phyloP scores from a whole-genome alignment of 768 basidiomycete genomes.

The Pleurotus sapidus region DNA sequence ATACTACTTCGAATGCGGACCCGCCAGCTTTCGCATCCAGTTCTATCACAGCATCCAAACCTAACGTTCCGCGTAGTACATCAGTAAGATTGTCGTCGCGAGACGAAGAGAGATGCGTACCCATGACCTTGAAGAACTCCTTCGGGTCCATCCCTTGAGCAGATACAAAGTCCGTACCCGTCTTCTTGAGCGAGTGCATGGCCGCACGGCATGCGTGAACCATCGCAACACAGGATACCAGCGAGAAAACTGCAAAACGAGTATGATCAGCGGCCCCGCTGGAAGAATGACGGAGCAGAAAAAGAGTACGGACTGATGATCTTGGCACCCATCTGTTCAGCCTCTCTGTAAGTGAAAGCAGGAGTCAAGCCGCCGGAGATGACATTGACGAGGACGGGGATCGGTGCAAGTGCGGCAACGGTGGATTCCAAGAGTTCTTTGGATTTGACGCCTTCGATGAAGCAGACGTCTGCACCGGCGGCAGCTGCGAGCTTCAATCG shows the following conservation, averaged over 20 bases:
- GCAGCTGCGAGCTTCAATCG: slow-evolving; percentile 69
- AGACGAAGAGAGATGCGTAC: slow-evolving; percentile 27
- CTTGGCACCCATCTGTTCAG: slow-evolving; percentile 70
- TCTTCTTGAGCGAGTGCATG: slow-evolving; percentile 72
- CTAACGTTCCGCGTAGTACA: slow-evolving; percentile 19
- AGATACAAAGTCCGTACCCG: slow-evolving; percentile 65
- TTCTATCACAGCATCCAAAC: slow-evolving; percentile 49
- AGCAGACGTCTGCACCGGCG: slow-evolving; percentile 76
- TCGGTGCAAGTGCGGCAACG: slow-evolving; percentile 65
- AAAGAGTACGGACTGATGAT: slow-evolving; percentile 59
- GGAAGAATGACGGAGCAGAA: background rate
- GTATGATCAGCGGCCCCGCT: background rate
- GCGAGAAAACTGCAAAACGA: slow-evolving; percentile 56
- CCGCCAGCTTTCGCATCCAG: slow-evolving; percentile 62
- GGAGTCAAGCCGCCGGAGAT: slow-evolving; percentile 78
- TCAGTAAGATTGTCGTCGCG: too few species aligned
- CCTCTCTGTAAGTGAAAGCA: slow-evolving; percentile 66
- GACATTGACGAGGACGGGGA: slow-evolving; percentile 77
- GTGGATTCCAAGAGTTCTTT: slow-evolving; percentile 61
- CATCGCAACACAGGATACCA: slow-evolving; percentile 74
- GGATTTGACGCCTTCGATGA: slow-evolving; percentile 76
- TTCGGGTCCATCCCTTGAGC: slow-evolving; percentile 72
- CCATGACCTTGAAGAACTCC: slow-evolving; percentile 76
- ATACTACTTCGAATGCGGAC: slow-evolving; percentile 52
- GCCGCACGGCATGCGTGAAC: slow-evolving; percentile 73